Percentiles rank a stretch among this genome's conserved stretches.
Conservation (phyloP, 2,329 filamentous ascomycete species). For the Penicillium occitanis region DNA sequence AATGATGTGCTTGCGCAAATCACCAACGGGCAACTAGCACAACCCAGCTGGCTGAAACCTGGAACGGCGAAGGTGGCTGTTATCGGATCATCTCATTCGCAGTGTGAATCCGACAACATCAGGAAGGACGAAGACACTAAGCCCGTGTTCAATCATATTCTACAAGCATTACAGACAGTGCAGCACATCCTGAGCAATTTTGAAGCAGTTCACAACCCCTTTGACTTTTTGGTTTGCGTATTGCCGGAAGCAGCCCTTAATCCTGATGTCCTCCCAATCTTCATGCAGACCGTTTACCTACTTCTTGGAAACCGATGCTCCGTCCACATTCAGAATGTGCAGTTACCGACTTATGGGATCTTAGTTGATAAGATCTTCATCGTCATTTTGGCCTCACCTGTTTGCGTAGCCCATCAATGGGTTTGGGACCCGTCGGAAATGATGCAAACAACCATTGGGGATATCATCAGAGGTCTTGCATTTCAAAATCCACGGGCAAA, state of each 20-base stretch:
- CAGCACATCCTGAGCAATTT: background rate
- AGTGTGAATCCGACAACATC: background rate
- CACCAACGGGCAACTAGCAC: background rate
- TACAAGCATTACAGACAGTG: background rate
- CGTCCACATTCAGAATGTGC: background rate
- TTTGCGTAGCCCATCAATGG: background rate
- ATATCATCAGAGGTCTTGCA: background rate
- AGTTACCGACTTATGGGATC: background rate
- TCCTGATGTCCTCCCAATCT: background rate
- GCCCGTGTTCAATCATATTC: background rate
- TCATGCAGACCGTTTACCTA: background rate
- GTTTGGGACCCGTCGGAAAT: background rate
- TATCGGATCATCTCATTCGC: background rate
- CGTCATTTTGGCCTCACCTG: constrained; percentile 1
- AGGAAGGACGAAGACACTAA: background rate
- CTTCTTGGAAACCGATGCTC: background rate
- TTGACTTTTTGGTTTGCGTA: constrained; percentile 6
- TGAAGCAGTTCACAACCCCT: background rate
- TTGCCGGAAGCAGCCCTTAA: background rate
- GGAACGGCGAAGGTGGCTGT: constrained; percentile 2
- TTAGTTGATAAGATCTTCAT: background rate
- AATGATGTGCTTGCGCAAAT: background rate
- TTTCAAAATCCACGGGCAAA: constrained; percentile 1
- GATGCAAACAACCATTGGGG: background rate
- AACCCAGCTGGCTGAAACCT: background rate